Conservation (phyloP, 495 filamentous ascomycete species). For the Aspergillus mulundensis region DNA sequence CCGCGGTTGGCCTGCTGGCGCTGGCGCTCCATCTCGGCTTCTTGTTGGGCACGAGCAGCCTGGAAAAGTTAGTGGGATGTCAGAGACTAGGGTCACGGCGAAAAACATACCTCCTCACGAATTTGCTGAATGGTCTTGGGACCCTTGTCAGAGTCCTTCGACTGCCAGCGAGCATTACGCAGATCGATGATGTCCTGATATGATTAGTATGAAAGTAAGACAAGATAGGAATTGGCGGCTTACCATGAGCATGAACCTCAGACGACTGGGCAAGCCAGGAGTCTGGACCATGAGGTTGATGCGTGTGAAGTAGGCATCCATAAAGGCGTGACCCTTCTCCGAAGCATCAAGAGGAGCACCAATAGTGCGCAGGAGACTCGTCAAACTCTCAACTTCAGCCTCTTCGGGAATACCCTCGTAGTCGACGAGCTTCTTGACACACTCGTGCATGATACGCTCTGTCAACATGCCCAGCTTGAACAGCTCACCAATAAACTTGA, state of each 20-base stretch:
- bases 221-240: constrained; percentile 16
- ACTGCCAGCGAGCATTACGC: constrained; percentile 66
- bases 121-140: constrained; percentile 95
- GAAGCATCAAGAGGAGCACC: constrained; percentile 77
- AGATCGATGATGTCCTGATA: constrained; percentile 78
- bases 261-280: constrained; percentile 73
- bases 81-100: too few relatives aligned
- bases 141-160: constrained; percentile 83
- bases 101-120: constrained; percentile 65
- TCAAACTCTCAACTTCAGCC: constrained; percentile 91
- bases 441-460: constrained; percentile 99
- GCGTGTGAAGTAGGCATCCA: constrained; percentile 90
- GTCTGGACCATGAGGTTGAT: constrained; percentile 77
- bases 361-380: constrained; percentile 86
- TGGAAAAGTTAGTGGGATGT: constrained; percentile 41
- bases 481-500: constrained; percentile 98
- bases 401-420: constrained; percentile 92
- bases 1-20: constrained; percentile 47
- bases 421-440: constrained; percentile 93
- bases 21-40: constrained; percentile 52
- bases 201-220: not conserved
- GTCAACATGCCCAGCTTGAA: constrained; percentile 99
- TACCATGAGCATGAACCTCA: constrained; percentile 92
- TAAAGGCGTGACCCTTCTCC: constrained; percentile 74
- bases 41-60: constrained; percentile 65